Base-by-base conservation (phyloP, 805 yeast genomes). In the Zygosaccharomyces rouxii region DNA sequence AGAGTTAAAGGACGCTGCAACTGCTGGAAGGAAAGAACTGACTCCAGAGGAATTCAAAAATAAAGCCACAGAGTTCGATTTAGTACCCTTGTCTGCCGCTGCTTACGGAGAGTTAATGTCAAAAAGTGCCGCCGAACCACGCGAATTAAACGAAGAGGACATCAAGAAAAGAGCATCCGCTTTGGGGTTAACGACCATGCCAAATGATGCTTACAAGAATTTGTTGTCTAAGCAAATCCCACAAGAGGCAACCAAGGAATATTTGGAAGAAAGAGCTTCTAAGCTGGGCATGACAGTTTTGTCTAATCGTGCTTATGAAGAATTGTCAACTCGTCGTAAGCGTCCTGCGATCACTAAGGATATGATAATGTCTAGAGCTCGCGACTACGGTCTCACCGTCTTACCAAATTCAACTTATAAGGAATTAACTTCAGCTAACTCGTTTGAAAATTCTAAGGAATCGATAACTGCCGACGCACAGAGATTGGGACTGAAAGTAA, bases 1-100 rank as follows among this genome's bases (percentile, higher is more conserved):
- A 22, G 45, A 38, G n/a, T 22, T 58, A 7, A 38, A 44, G 10
- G 29, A 21, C 7, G 23, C 25, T 28, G 35, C 19, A 9, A 23
- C 7, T 40, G 44, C n/a, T 11, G 21, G 41, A 37, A 22, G 31
- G 9, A 48, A 41, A 13, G 49, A 44, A 25, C 38, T 55, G 31
- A 51, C 58, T 1, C 48, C 49, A 38, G 55, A 51, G 19, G 52
- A 50, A 13, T n/a, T 61, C 11, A 51, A 51, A 4, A 42, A 48
- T 19, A 48, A 45, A 9, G 59, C 63, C 3, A 44, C 50, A 14
- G 51, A 49, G 22, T 42, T 40, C 25, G 62, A 54, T 14, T 42
- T 60, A 42, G 53, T 50, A n/a, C 51, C 54, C 4, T 14, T 42
- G 10, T 33, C 53, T 13, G 22, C 23, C 13, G 46, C 48, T 23